Evolutionary conservation across 2,329 filamentous ascomycete genomes (phyloP).

Genomic region (Claviceps sorghi): DNA sequence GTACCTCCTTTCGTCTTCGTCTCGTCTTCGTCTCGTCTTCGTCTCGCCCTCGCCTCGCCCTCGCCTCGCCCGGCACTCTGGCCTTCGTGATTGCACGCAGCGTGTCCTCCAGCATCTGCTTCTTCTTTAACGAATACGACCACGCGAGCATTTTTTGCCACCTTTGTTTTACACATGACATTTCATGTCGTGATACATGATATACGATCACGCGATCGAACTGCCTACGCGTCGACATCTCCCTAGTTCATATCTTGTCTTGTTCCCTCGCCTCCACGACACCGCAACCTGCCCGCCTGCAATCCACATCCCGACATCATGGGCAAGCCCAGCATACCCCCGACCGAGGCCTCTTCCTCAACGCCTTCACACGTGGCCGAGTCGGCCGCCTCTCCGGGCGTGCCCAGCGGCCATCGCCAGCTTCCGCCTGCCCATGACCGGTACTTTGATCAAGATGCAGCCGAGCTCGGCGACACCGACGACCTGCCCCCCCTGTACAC

Average conservation of each 20-base stretch:
- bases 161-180: not conserved
- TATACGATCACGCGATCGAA: not conserved
- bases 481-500: constrained; percentile 32
- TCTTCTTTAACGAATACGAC: too few species aligned
- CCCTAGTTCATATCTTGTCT: not conserved
- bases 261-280: too few species aligned
- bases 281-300: too few species aligned
- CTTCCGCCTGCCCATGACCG: too few species aligned
- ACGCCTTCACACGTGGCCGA: too few species aligned
- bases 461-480: constrained; percentile 22
- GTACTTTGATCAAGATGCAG: constrained; percentile 24
- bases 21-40: too few species aligned
- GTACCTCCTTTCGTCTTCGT: too few species aligned
- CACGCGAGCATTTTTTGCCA: not conserved
- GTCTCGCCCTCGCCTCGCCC: too few species aligned
- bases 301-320: constrained; percentile 7
- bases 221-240: not conserved
- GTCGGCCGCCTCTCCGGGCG: constrained; percentile 16
- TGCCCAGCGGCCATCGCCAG: constrained; percentile 8
- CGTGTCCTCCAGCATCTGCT: too few species aligned
- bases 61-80: not conserved
- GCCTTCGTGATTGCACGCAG: not conserved
- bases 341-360: constrained; percentile 7
- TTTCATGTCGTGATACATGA: not conserved
- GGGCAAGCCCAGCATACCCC: constrained; percentile 13